A percentile compares a stretch with the other conserved stretches of the same genome.
Evolutionary conservation across 2,329 filamentous ascomycete genomes (phyloP).

Genomic region (Cladosporium austrohemisphaericum): DNA sequence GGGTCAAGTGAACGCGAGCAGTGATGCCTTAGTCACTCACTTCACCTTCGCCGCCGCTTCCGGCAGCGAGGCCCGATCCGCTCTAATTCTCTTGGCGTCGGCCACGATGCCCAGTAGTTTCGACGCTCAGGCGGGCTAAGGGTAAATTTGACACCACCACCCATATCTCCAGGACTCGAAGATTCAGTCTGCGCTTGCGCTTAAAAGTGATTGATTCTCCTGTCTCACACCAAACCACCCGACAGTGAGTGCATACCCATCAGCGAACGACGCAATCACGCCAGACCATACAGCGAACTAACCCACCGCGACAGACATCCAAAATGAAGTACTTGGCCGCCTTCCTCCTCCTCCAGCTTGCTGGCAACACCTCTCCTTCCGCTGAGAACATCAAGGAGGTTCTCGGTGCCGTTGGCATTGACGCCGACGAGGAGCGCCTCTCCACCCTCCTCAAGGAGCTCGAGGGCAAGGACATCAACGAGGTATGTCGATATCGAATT

Average conservation of each 20-base stretch:
- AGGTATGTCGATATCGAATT: constrained; percentile 58
- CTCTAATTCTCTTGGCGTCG: no score
- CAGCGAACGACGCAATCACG: constrained; percentile 6
- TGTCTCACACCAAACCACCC: constrained; percentile 49
- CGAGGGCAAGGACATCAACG: constrained; percentile 83
- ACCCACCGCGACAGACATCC: constrained; percentile 25
- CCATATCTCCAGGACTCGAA: constrained; percentile 67
- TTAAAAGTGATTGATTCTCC: constrained; percentile 99
- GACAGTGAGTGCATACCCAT: constrained; percentile 22
- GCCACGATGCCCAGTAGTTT: no score
- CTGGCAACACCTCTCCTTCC: constrained; percentile 85
- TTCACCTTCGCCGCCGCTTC: no score
- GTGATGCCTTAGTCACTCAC: constrained; percentile 2
- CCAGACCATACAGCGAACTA: constrained; percentile 1
- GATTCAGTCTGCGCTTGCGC: constrained; percentile 99
- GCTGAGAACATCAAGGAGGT: constrained; percentile 82
- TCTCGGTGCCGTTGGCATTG: constrained; percentile 89
- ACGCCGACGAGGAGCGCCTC: constrained; percentile 85
- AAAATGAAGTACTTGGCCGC: constrained; percentile 99
- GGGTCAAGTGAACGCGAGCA: neutral
- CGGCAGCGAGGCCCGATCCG: no score
- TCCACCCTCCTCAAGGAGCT: constrained; percentile 85
- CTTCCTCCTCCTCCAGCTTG: constrained; percentile 94
- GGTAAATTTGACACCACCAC: constrained; percentile 23
- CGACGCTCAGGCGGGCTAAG: neutral